A percentile compares a stretch with the other conserved stretches of the same genome.
Conservation (phyloP, 2,329 filamentous ascomycete genomes). For the Escovopsis sp. region DNA sequence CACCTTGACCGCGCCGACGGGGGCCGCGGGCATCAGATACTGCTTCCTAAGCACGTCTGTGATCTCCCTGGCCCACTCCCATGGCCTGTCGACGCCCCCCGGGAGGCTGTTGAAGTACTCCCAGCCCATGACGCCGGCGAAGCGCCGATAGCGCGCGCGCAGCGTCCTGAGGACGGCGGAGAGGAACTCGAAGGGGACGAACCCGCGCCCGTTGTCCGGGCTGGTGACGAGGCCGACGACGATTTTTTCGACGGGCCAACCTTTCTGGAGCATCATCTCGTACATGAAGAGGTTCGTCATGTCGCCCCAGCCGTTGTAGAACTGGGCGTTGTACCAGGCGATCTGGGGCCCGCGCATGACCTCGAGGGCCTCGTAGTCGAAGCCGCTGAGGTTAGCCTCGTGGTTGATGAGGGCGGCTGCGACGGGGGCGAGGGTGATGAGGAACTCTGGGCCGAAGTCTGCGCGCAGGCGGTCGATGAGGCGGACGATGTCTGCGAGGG, state of each 20-base stretch:
- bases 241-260: slow-evolving; percentile 59
- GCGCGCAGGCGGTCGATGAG: slow-evolving; percentile 51
- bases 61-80: slow-evolving; percentile 66
- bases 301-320: slow-evolving; percentile 80
- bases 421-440: slow-evolving; percentile 72
- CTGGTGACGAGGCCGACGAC: slow-evolving; percentile 74
- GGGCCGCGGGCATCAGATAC: neutral
- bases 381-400: slow-evolving; percentile 57
- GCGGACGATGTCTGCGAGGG: slow-evolving; percentile 48
- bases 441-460: slow-evolving; percentile 56
- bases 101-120: slow-evolving; percentile 81
- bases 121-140: slow-evolving; percentile 90
- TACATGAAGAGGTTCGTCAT: slow-evolving; percentile 32
- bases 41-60: slow-evolving; percentile 26
- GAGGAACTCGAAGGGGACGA: slow-evolving; percentile 33
- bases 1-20: neutral
- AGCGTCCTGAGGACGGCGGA: slow-evolving; percentile 27
- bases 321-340: slow-evolving; percentile 80
- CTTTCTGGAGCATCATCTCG: slow-evolving; percentile 37
- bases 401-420: slow-evolving; percentile 51
- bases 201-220: slow-evolving; percentile 52
- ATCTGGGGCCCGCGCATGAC: slow-evolving; percentile 50
- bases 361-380: slow-evolving; percentile 65
- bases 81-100: slow-evolving; percentile 46
- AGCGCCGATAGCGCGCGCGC: slow-evolving; percentile 41